These are phyloP conservation scores for Xylaria castorea DNA, from an alignment of 495 filamentous ascomycete species.

Conservation along the genomic window DNA sequence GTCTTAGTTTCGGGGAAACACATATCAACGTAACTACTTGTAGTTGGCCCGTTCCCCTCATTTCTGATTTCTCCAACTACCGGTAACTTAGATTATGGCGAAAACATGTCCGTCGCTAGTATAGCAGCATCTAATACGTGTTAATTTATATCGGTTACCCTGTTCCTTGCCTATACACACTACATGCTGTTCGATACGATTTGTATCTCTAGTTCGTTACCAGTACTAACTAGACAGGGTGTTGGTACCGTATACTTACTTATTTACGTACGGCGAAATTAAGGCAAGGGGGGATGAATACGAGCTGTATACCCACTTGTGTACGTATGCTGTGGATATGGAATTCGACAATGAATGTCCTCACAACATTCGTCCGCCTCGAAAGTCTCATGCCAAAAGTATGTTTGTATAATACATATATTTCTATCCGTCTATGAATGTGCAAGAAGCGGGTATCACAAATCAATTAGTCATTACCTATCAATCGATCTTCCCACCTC, in stretches of 20 bases:
- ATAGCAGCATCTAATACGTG: too few species aligned
- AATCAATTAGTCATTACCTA: neutral
- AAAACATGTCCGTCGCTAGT: neutral
- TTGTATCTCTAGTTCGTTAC: too few species aligned
- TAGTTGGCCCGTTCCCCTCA: too few species aligned
- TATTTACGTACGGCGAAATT: neutral
- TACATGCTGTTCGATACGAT: too few species aligned
- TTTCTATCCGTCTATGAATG: constrained; percentile 3
- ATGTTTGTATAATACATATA: neutral
- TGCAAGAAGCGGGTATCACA: constrained; percentile 11
- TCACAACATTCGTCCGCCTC: neutral
- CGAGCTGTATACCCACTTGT: neutral
- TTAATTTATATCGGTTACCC: too few species aligned
- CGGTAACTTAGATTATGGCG: too few species aligned
- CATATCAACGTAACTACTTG: too few species aligned
- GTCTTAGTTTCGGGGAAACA: too few species aligned
- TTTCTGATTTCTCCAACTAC: too few species aligned
- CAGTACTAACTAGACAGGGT: neutral
- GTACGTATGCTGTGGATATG: neutral
- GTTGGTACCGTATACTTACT: neutral
- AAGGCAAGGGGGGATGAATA: neutral
- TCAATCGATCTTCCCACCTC: constrained; percentile 38
- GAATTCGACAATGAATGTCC: neutral
- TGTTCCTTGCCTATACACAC: too few species aligned
- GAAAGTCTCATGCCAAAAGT: neutral